These are phyloP conservation scores for Mycocalia duriaeana DNA, from an alignment of 1,284 basidiomycete species.

Conservation along the genomic window DNA sequence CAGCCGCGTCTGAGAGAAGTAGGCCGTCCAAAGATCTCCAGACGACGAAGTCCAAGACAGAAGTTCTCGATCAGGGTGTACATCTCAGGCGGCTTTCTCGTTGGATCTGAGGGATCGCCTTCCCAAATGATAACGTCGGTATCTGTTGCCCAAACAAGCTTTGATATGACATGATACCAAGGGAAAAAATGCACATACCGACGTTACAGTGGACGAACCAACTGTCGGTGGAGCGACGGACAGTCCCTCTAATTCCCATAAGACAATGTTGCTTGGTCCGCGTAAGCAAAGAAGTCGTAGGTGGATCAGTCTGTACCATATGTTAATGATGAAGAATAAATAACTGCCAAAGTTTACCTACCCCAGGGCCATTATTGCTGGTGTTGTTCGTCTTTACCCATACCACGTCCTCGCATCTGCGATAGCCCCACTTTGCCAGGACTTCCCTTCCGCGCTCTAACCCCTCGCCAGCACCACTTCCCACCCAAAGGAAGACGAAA, in stretches of 20 bases:
- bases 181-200: constrained; percentile 40
- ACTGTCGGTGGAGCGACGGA: constrained; percentile 87
- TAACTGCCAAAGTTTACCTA: constrained; percentile 36
- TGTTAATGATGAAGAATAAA: background rate
- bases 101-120: constrained; percentile 75
- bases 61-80: constrained; percentile 97
- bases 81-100: constrained; percentile 89
- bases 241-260: constrained; percentile 98
- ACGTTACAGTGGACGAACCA: constrained; percentile 99
- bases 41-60: constrained; percentile 86
- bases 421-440: constrained; percentile 91
- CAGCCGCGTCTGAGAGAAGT: constrained; percentile 82
- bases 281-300: constrained; percentile 79
- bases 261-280: constrained; percentile 94
- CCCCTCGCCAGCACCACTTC: constrained; percentile 85
- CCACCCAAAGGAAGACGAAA: constrained; percentile 97
- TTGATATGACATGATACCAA: constrained; percentile 2
- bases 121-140: constrained; percentile 98
- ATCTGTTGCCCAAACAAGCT: constrained; percentile 46
- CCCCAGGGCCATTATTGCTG: constrained; percentile 68
- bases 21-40: constrained; percentile 85
- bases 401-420: constrained; percentile 93
- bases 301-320: constrained; percentile 62
- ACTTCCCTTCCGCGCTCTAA: constrained; percentile 90
- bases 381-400: constrained; percentile 90